Evolutionary conservation across 2,329 filamentous ascomycete species (phyloP).

Genomic region (Talaromyces rugulosus): DNA sequence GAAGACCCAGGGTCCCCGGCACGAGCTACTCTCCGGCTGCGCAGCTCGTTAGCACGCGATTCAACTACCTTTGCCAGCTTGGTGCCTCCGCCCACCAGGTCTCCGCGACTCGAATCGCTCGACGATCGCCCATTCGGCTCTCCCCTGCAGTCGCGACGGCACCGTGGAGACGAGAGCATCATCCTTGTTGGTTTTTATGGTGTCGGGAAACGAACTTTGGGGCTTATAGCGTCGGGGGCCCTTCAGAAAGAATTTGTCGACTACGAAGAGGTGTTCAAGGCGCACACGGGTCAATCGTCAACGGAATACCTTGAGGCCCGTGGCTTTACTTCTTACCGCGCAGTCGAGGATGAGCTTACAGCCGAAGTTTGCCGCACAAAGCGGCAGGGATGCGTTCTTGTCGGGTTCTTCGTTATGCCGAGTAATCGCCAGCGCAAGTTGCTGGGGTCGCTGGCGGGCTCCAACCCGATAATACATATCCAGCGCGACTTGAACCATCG

Average conservation of each 20-base stretch:
- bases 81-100: neutral
- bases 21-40: neutral
- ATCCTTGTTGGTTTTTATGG: constrained; percentile 70
- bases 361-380: constrained; percentile 57
- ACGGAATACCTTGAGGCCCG: constrained; percentile 60
- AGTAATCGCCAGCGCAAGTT: constrained; percentile 54
- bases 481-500: constrained; percentile 63
- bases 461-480: constrained; percentile 68
- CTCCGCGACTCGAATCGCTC: neutral
- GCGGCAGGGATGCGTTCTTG: constrained; percentile 60
- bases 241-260: constrained; percentile 66
- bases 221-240: constrained; percentile 68
- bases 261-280: constrained; percentile 63
- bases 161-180: constrained; percentile 35
- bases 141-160: constrained; percentile 2
- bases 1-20: neutral
- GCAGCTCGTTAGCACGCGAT: neutral
- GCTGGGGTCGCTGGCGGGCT: constrained; percentile 58
- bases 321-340: constrained; percentile 59
- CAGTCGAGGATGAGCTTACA: constrained; percentile 60
- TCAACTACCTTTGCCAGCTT: neutral
- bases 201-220: constrained; percentile 70
- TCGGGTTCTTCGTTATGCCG: constrained; percentile 66
- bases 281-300: constrained; percentile 59
- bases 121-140: constrained; percentile 5